phyloP scores from a whole-genome alignment of 768 basidiomycete genomes.

The Erythrobasidium yunnanense region DNA sequence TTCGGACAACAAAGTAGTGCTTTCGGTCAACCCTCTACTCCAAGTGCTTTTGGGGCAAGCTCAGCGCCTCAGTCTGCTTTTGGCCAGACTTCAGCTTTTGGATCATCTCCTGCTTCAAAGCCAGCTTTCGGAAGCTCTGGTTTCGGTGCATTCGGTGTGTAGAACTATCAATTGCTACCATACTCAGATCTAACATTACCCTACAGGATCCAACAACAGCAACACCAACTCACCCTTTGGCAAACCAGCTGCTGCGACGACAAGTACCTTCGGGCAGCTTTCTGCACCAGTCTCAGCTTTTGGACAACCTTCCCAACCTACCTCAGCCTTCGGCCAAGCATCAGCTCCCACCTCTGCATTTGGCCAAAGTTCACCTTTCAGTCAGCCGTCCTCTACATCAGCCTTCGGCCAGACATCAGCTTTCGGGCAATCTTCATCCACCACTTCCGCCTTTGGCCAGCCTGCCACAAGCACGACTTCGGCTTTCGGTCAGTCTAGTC shows the following conservation, averaged over 20 bases:
- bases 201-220: neutral
- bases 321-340: conserved; percentile 10
- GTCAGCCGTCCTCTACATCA: no score
- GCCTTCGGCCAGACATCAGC: conserved; percentile 1
- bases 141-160: conserved; percentile 8
- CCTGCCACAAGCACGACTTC: neutral
- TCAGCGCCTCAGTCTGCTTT: neutral
- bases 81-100: conserved; percentile 17
- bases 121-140: conserved; percentile 14
- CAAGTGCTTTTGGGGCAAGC: neutral
- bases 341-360: neutral
- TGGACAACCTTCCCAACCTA: conserved; percentile 7
- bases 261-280: conserved; percentile 18
- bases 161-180: neutral
- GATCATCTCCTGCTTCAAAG: neutral
- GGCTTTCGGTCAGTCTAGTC: conserved; percentile 8
- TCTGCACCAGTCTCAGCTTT: conserved; percentile 7
- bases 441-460: conserved; percentile 3
- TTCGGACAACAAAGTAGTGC: neutral
- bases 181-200: neutral
- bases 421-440: conserved; percentile 7
- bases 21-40: neutral
- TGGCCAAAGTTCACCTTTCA: neutral
- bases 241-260: neutral
- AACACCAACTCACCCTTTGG: neutral